Conservation (phyloP, 306 rosid species). For the Medicago truncatula region DNA sequence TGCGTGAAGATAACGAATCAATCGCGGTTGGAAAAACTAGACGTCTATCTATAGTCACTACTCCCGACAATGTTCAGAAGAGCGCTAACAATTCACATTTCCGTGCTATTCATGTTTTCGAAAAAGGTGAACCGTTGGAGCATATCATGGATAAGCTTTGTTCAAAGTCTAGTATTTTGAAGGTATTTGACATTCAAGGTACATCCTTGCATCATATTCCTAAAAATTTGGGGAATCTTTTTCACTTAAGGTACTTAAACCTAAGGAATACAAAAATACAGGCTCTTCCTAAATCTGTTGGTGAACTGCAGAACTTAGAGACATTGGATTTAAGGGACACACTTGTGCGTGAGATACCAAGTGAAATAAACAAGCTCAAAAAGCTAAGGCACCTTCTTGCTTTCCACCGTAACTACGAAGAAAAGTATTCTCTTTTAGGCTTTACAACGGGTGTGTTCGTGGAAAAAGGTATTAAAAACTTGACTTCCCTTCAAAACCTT, state of each 20-base stretch:
- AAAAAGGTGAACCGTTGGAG: not conserved
- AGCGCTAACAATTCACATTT: not conserved
- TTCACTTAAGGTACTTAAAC: constrained; percentile 16
- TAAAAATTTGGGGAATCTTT: constrained; percentile 13
- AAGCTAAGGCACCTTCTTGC: constrained; percentile 1
- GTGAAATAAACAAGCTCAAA: constrained; percentile 24
- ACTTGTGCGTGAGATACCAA: not conserved
- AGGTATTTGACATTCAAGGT: constrained; percentile 20
- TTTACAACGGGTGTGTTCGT: not conserved
- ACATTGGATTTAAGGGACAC: constrained; percentile 19
- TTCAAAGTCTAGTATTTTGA: constrained; percentile 13
- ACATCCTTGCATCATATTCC: constrained; percentile 3
- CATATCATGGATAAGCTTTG: not conserved
- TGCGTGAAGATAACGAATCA: constrained; percentile 5
- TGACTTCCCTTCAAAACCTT: constrained; percentile 10
- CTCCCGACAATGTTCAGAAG: not conserved
- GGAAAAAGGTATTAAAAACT: constrained; percentile 7
- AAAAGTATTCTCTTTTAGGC: not conserved
- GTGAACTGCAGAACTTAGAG: constrained; percentile 4
- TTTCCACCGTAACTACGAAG: constrained; percentile 2
- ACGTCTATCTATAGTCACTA: not conserved
- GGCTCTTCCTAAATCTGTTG: constrained; percentile 23
- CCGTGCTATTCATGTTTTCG: not conserved
- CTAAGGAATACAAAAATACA: constrained; percentile 10
- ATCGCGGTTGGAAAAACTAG: not conserved